Conservation (phyloP, 768 basidiomycete species). For the Favolaschia claudopus region DNA sequence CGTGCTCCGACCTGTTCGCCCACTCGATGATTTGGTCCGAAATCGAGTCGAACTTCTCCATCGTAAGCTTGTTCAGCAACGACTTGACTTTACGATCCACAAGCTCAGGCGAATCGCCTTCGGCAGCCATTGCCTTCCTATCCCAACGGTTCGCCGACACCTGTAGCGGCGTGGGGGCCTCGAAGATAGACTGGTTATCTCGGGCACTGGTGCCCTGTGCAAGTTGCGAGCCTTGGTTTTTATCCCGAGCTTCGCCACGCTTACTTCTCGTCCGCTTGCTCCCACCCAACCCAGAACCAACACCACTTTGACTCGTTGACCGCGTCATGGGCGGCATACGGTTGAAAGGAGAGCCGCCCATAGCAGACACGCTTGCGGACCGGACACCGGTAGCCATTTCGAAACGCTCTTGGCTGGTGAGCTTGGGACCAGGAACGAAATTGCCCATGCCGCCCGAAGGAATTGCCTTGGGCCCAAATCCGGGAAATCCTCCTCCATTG, state of each 20-base stretch:
- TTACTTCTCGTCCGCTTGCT: slow-evolving; percentile 77
- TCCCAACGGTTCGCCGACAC: slow-evolving; percentile 87
- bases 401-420: slow-evolving; percentile 77
- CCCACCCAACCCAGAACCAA: slow-evolving; percentile 55
- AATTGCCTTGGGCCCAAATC: slow-evolving; percentile 56
- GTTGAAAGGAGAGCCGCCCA: slow-evolving; percentile 55
- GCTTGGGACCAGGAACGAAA: slow-evolving; percentile 65
- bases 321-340: slow-evolving; percentile 71
- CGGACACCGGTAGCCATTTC: slow-evolving; percentile 53
- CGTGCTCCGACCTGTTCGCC: slow-evolving; percentile 93
- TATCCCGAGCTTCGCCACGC: slow-evolving; percentile 82
- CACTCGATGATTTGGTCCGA: slow-evolving; percentile 94
- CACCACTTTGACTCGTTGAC: slow-evolving; percentile 70
- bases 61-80: slow-evolving; percentile 93
- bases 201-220: slow-evolving; percentile 44
- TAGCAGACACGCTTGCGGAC: slow-evolving; percentile 60
- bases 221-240: slow-evolving; percentile 56
- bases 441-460: slow-evolving; percentile 69
- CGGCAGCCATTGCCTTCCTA: slow-evolving; percentile 54
- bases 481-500: slow-evolving; percentile 48
- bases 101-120: slow-evolving; percentile 78
- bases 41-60: slow-evolving; percentile 96
- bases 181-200: slow-evolving; percentile 48
- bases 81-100: slow-evolving; percentile 94
- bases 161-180: slow-evolving; percentile 82